Conservation (phyloP, 2,329 filamentous ascomycete genomes). For the Colletotrichum plurivorum region DNA sequence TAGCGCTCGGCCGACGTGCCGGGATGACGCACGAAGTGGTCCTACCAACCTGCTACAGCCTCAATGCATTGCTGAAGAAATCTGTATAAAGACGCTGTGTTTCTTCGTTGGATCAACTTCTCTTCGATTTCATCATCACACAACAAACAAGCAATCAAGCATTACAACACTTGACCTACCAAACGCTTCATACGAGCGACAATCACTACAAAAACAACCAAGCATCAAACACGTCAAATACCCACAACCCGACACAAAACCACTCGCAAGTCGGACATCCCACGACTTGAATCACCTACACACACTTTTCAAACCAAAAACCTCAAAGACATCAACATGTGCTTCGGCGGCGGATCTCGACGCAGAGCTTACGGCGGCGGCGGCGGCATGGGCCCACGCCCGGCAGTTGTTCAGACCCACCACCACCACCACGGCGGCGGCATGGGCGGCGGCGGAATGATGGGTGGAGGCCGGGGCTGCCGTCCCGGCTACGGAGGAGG, state of each 20-base stretch:
- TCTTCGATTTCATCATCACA: rapidly evolving
- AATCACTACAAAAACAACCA: not conserved
- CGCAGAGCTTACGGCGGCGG: slow-evolving; percentile 26
- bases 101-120: not conserved
- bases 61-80: slow-evolving; percentile 4
- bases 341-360: slow-evolving; percentile 28
- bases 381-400: slow-evolving; percentile 27
- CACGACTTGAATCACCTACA: not conserved
- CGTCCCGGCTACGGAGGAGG: slow-evolving; percentile 26
- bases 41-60: slow-evolving; percentile 1
- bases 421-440: slow-evolving; percentile 38
- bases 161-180: not conserved
- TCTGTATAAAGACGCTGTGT: not conserved
- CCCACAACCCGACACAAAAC: not conserved
- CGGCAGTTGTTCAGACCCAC: slow-evolving; percentile 24
- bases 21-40: slow-evolving; percentile 36
- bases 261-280: not conserved
- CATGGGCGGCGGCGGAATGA: slow-evolving; percentile 20
- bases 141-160: not conserved
- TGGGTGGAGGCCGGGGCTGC: slow-evolving; percentile 9
- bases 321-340: slow-evolving; percentile 5
- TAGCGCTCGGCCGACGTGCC: slow-evolving; percentile 25
- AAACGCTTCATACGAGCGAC: not conserved
- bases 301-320: not conserved
- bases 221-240: not conserved